These are phyloP conservation scores for Przewalskia tangutica DNA, from an alignment of 257 asterid genomes.

Conservation along the genomic window DNA sequence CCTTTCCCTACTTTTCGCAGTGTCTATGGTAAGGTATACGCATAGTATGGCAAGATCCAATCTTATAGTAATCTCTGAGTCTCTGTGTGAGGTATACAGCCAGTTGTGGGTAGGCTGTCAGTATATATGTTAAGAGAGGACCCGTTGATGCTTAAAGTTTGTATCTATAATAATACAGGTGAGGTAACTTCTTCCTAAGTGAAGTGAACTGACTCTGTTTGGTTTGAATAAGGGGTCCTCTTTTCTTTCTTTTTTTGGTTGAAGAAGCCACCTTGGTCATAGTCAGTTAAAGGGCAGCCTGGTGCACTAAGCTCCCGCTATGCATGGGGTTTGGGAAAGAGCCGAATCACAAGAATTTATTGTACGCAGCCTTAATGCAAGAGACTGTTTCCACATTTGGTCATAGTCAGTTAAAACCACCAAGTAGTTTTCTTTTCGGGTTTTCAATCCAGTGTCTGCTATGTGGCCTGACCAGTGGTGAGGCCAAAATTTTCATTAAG, in stretches of 20 bases:
- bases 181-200: neutral
- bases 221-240: neutral
- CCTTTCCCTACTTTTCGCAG: neutral
- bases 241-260: neutral
- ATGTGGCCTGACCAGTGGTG: neutral
- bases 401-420: neutral
- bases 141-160: neutral
- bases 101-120: neutral
- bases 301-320: too few relatives aligned
- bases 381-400: neutral
- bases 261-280: neutral
- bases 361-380: too few relatives aligned
- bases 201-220: neutral
- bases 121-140: neutral
- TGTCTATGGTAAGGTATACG: neutral
- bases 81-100: neutral
- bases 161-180: neutral
- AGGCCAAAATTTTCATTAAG: too few relatives aligned
- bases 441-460: too few relatives aligned
- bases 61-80: too few relatives aligned
- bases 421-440: too few relatives aligned
- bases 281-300: too few relatives aligned
- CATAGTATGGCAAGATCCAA: neutral
- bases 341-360: too few relatives aligned
- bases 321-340: too few relatives aligned